These are phyloP conservation scores for Wallacemonas sp. DNA, from an alignment of 208 protist species.

Conservation along the genomic window DNA sequence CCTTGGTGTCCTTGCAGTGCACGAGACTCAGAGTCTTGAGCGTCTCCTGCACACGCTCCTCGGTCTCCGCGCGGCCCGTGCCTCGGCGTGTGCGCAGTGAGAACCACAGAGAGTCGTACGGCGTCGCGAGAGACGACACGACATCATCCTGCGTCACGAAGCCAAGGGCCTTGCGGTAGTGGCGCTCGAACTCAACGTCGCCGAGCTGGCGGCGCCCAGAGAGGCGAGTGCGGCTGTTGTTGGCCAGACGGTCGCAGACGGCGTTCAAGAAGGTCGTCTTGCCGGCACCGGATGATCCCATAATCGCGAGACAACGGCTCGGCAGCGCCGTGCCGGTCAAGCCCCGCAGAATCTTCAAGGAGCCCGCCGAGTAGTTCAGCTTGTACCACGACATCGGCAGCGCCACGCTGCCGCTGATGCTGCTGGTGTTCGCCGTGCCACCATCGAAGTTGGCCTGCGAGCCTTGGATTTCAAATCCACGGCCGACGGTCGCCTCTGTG, in stretches of 20 bases:
- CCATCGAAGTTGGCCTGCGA: conserved; percentile 53
- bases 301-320: conserved; percentile 72
- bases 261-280: conserved; percentile 90
- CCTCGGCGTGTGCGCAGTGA: conserved; percentile 73
- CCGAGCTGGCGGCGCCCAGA: conserved; percentile 60
- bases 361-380: conserved; percentile 55
- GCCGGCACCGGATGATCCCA: conserved; percentile 80
- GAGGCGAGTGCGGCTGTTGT: conserved; percentile 31
- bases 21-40: conserved; percentile 64
- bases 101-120: conserved; percentile 70
- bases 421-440: conserved; percentile 24
- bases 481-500: conserved; percentile 3
- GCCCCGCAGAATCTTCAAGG: conserved; percentile 47
- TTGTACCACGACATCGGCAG: conserved; percentile 77
- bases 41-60: conserved; percentile 54
- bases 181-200: conserved; percentile 50
- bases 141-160: conserved; percentile 88
- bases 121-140: conserved; percentile 59
- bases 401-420: conserved; percentile 26
- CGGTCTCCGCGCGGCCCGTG: conserved; percentile 30
- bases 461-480: conserved; percentile 29
- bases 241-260: conserved; percentile 62
- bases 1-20: conserved; percentile 61
- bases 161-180: conserved; percentile 61
- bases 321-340: conserved; percentile 77